phyloP scores from a whole-genome alignment of 768 basidiomycete genomes.

The Podaxis sp. region DNA sequence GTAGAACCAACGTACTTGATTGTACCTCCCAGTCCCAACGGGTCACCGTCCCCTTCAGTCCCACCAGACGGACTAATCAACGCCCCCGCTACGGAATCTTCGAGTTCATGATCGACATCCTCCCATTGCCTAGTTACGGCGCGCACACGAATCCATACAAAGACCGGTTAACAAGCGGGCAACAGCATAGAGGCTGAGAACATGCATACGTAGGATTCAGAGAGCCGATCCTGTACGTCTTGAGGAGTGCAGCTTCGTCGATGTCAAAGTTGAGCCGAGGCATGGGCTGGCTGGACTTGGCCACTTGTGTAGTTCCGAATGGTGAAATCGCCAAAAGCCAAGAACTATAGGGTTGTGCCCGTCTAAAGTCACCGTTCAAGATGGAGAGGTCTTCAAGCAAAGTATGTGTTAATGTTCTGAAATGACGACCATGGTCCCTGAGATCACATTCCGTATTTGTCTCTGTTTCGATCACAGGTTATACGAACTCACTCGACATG shows the following conservation, averaged over 20 bases:
- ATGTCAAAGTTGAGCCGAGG: slow-evolving; percentile 62
- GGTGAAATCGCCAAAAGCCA: background rate
- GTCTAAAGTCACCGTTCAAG: background rate
- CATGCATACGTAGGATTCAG: slow-evolving; percentile 64
- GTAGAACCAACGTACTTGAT: slow-evolving; percentile 48
- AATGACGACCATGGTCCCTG: background rate
- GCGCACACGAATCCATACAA: background rate
- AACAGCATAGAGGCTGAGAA: background rate
- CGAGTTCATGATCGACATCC: slow-evolving; percentile 80
- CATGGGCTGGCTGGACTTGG: slow-evolving; percentile 29
- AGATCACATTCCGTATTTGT: background rate
- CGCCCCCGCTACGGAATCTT: slow-evolving; percentile 68
- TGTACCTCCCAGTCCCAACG: slow-evolving; percentile 67
- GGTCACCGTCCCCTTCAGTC: slow-evolving; percentile 66
- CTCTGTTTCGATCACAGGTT: background rate
- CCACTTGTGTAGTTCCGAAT: background rate
- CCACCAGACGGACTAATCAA: slow-evolving; percentile 49
- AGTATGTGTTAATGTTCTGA: background rate
- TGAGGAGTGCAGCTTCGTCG: slow-evolving; percentile 81
- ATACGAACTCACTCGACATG: background rate
- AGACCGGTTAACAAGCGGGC: slow-evolving; percentile 1
- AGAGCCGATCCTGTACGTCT: slow-evolving; percentile 81
- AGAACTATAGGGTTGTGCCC: background rate
- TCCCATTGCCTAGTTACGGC: slow-evolving; percentile 71
- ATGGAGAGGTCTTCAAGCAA: background rate